phyloP scores from a whole-genome alignment of 2,329 filamentous ascomycete genomes.

The Colletotrichum euphorbiae region DNA sequence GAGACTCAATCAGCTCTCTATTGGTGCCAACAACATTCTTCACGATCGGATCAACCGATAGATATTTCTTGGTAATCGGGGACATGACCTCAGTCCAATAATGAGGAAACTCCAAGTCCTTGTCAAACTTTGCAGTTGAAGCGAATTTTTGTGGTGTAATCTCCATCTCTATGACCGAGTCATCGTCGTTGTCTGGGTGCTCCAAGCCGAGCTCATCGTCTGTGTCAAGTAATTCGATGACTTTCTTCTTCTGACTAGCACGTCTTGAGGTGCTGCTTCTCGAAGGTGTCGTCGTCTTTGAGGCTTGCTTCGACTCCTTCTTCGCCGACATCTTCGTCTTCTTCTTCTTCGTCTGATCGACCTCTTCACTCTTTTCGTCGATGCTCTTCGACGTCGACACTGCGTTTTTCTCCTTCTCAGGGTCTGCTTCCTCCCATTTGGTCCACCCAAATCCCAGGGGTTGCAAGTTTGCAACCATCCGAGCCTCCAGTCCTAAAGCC shows the following conservation, averaged over 20 bases:
- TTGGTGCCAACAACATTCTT: conserved; percentile 77
- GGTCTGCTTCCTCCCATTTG: conserved; percentile 81
- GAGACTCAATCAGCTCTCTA: conserved; percentile 75
- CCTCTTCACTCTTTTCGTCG: conserved; percentile 39
- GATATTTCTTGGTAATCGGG: conserved; percentile 80
- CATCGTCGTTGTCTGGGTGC: conserved; percentile 67
- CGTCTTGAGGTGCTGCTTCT: conserved; percentile 8
- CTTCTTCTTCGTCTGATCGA: conserved; percentile 12
- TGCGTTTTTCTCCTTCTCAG: conserved; percentile 53
- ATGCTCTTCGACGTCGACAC: neutral
- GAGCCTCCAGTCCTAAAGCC: conserved; percentile 82
- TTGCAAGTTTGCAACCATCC: conserved; percentile 87
- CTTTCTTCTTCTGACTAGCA: conserved; percentile 12
- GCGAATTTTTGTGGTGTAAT: conserved; percentile 54
- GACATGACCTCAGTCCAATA: conserved; percentile 96
- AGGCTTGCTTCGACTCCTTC: conserved; percentile 11
- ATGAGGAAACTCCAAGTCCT: conserved; percentile 83
- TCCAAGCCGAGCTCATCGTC: conserved; percentile 43
- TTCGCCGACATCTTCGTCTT: conserved; percentile 42
- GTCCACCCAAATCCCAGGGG: conserved; percentile 92
- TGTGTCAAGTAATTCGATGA: conserved; percentile 24
- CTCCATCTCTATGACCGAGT: conserved; percentile 68
- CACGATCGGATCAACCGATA: conserved; percentile 82
- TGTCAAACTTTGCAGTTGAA: conserved; percentile 69
- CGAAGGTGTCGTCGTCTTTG: conserved; percentile 17